Evolutionary conservation across 176 grass and related monocot species (phyloP), one percentile per base, ranked within the genome.

Genomic region (Tillandsia leiboldiana): DNA sequence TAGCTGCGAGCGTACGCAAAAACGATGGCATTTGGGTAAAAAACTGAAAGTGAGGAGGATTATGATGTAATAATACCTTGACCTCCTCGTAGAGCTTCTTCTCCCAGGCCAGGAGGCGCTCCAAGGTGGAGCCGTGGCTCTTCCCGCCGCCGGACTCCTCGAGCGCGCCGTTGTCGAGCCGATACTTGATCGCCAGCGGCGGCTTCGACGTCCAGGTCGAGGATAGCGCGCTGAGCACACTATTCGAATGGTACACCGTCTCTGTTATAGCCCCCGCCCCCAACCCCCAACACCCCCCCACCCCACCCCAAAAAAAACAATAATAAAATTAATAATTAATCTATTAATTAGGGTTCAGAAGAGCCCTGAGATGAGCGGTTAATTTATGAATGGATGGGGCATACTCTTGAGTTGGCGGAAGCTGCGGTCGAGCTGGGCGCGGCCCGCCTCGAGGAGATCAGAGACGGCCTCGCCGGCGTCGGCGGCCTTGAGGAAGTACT

Each of bases 61-160:
- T 12, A 10, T 72, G 11, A 56, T 58, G 42, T 12, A 0, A 8
- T 49, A 78, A 49, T 82, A 99, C 95, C 95, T 93, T 99, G 73
- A 99, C 90, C 58, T 99, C 95, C 75, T 86, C 79, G 12, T 88
- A 99, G 10, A 99, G 95, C 78, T 99, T 99, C 80, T 99, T 99
- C 80, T 99, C 95, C 95, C 95, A 99, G 70, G 95, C 95, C 72
- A 99, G 76, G 72, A 99, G 95, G 14, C 82, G 84, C 57, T 99
- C 95, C 63, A 99, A 70, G 15, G 90, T 99, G 10, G 95, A 93
- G 28, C 84, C 84, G 57, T 90, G 95, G 64, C 90, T 93, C 80
- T 89, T 99, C 52, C 82, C 84, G 52, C 86, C 95, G 0, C 62
- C 79, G 0, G 89, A 83, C 11, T 75, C 87, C 70, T 90, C 86